phyloP scores from a whole-genome alignment of 352 stramenopile species.

The Blastocystis sp. region DNA sequence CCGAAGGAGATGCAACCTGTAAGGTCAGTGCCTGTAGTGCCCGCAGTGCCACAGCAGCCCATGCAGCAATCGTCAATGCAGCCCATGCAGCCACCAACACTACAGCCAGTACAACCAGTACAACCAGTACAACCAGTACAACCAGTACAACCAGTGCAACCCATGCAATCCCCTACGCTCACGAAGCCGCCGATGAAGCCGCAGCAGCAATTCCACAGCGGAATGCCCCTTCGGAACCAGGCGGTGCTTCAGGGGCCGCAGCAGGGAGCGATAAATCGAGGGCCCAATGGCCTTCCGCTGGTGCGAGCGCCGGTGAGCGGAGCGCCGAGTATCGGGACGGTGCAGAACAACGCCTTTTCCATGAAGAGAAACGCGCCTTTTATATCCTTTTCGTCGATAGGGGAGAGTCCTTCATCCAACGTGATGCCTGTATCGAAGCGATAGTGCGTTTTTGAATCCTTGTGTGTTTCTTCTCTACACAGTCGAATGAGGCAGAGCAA shows the following conservation, averaged over 20 bases:
- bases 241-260: neutral
- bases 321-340: neutral
- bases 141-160: neutral
- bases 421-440: conserved; percentile 36
- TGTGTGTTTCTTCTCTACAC: conserved; percentile 14
- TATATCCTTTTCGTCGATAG: conserved; percentile 27
- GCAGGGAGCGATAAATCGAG: neutral
- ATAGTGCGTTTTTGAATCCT: neutral
- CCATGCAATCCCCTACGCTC: neutral
- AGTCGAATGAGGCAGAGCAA: too few species aligned
- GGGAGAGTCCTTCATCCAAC: conserved; percentile 6
- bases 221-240: conserved; percentile 20
- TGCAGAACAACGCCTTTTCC: conserved; percentile 49
- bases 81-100: too few species aligned
- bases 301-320: neutral
- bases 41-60: neutral
- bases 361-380: conserved; percentile 51
- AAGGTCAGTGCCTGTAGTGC: neutral
- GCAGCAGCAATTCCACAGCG: neutral
- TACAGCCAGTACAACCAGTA: neutral
- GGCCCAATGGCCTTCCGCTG: conserved; percentile 27
- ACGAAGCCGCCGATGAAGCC: neutral
- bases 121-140: too few species aligned
- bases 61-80: neutral
- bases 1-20: neutral